Evolutionary conservation across 805 yeast genomes (phyloP).

Genomic region (Pichia nanzhaoensis): DNA sequence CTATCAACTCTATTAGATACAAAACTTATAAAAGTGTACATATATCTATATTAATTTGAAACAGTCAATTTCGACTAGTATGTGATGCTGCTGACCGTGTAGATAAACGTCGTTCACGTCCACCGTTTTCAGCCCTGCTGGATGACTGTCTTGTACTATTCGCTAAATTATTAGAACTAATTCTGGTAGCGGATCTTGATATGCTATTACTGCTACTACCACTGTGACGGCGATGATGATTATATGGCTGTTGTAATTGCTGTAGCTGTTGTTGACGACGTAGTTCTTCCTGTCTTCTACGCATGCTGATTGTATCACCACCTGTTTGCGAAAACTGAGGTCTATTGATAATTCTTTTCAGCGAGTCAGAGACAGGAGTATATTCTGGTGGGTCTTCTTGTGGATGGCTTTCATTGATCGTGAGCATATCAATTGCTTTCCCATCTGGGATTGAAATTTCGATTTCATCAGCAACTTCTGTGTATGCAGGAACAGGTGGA

Average conservation of each 20-base stretch:
- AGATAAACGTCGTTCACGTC: too few relatives aligned
- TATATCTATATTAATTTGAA: too few relatives aligned
- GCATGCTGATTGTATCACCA: conserved; percentile 14
- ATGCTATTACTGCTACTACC: not conserved
- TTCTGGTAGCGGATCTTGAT: not conserved
- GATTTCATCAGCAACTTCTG: conserved; percentile 21
- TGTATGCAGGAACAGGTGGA: conserved; percentile 29
- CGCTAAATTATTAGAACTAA: not conserved
- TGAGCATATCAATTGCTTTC: conserved; percentile 24
- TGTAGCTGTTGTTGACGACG: not conserved
- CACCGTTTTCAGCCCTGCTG: too few relatives aligned
- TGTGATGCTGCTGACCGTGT: too few relatives aligned
- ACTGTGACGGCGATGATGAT: not conserved
- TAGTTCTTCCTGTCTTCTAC: conserved; percentile 3
- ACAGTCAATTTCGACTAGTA: too few relatives aligned
- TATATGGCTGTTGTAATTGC: not conserved
- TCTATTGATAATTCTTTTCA: conserved; percentile 16
- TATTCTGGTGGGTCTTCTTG: conserved; percentile 34
- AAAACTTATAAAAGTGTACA: too few relatives aligned
- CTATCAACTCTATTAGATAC: too few relatives aligned
- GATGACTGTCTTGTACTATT: not conserved
- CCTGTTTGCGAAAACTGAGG: conserved; percentile 28
- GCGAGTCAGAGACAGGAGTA: conserved; percentile 27
- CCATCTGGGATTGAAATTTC: conserved; percentile 24
- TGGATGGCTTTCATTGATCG: conserved; percentile 21